A percentile compares a stretch with the other conserved stretches of the same genome.
phyloP scores from a whole-genome alignment of 805 yeast genomes.

The Candida railenensis region DNA sequence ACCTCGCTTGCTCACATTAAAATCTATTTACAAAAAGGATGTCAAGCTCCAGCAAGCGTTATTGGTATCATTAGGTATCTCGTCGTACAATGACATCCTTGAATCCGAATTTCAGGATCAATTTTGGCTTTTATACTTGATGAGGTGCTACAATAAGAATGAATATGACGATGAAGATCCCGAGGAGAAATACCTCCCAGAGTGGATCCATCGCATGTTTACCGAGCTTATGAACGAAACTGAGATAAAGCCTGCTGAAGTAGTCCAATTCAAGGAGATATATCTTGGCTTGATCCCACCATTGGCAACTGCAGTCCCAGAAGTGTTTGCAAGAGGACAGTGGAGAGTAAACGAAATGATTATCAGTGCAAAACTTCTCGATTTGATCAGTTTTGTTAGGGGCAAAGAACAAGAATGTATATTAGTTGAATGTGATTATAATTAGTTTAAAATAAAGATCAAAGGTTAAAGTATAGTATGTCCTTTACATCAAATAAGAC shows the following conservation, averaged over 20 bases:
- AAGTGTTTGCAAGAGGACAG: constrained; percentile 50
- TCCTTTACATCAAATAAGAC: background rate
- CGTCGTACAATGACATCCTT: constrained; percentile 51
- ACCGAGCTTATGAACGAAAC: constrained; percentile 33
- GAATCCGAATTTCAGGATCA: constrained; percentile 53
- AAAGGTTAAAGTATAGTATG: background rate
- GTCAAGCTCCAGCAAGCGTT: constrained; percentile 52
- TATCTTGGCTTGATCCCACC: constrained; percentile 55
- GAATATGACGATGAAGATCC: constrained; percentile 23
- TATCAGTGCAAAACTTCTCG: constrained; percentile 53
- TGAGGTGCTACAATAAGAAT: constrained; percentile 52
- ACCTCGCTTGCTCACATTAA: constrained; percentile 50
- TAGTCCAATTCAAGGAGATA: constrained; percentile 50
- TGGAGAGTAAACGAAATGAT: constrained; percentile 51
- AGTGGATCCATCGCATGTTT: constrained; percentile 47
- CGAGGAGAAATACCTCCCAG: constrained; percentile 44
- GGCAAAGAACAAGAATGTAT: constrained; percentile 46
- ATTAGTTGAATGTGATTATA: constrained; percentile 23
- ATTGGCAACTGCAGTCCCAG: constrained; percentile 50
- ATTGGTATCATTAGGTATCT: constrained; percentile 55
- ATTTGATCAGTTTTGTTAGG: constrained; percentile 46
- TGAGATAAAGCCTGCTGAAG: constrained; percentile 47
- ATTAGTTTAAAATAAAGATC: background rate
- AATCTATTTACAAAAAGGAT: constrained; percentile 57
- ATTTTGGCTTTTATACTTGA: constrained; percentile 60